Percentiles rank a stretch among this genome's conserved stretches.
Evolutionary conservation across 2,329 filamentous ascomycete genomes (phyloP).

Genomic region (Diaporthe citriasiana): DNA sequence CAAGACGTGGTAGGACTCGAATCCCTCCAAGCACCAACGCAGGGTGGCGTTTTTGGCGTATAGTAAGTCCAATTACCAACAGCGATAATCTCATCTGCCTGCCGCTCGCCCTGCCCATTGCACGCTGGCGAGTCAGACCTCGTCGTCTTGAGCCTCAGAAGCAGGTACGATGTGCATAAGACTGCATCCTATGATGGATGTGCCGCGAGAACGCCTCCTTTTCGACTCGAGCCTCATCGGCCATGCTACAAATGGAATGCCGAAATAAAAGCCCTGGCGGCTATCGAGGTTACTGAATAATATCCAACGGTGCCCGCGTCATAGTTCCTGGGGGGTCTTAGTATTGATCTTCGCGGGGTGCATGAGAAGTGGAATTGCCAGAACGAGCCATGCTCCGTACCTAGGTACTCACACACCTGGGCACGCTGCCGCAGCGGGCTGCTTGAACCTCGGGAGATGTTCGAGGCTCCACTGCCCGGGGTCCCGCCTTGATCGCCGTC

Average conservation of each 20-base stretch:
- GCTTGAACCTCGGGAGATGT: background rate
- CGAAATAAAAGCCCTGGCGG: conserved; percentile 12
- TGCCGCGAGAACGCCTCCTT: conserved; percentile 8
- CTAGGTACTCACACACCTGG: background rate
- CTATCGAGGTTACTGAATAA: conserved; percentile 12
- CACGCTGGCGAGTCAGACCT: conserved; percentile 33
- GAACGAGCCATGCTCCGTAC: background rate
- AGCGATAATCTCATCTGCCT: conserved; percentile 20
- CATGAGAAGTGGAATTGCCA: conserved; percentile 31
- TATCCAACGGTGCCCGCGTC: conserved; percentile 9
- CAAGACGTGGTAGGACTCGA: conserved; percentile 8
- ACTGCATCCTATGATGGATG: conserved; percentile 20
- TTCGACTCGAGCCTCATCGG: conserved; percentile 22
- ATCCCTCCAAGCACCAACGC: conserved; percentile 23
- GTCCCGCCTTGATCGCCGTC: conserved; percentile 26
- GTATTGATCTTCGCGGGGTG: conserved; percentile 26
- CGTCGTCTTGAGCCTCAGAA: conserved; percentile 27
- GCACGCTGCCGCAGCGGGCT: background rate
- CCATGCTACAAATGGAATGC: conserved; percentile 7
- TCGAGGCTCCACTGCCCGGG: conserved; percentile 8
- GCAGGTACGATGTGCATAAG: conserved; percentile 26
- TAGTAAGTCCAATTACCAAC: background rate
- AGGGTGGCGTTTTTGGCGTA: conserved; percentile 24
- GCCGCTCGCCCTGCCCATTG: background rate
- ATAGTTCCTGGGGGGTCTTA: conserved; percentile 30